Conservation (phyloP, 345 rosid genomes). For the Acer saccharum region DNA sequence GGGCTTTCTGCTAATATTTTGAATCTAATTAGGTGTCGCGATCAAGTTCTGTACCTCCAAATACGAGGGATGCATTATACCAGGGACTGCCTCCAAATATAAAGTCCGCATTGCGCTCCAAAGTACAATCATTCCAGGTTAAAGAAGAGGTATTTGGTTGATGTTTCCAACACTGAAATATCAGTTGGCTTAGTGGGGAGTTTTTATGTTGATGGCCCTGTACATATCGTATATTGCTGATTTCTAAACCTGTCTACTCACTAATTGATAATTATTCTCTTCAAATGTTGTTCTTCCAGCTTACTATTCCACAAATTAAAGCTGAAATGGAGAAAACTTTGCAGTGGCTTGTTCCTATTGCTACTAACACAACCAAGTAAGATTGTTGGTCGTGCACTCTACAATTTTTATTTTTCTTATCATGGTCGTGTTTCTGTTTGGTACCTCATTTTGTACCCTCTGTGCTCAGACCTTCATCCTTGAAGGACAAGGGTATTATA, state of each 20-base stretch:
- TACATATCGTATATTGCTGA: neutral
- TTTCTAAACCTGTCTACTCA: neutral
- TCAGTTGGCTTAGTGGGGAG: neutral
- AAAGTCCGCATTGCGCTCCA: slow-evolving; percentile 81
- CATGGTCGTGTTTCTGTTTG: neutral
- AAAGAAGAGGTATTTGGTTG: slow-evolving; percentile 70
- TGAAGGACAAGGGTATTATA: neutral
- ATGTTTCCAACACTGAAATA: slow-evolving; percentile 3
- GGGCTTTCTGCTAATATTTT: slow-evolving; percentile 8
- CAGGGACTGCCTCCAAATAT: slow-evolving; percentile 90
- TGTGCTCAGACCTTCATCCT: neutral
- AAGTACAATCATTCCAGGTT: slow-evolving; percentile 63
- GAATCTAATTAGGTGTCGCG: slow-evolving; percentile 73
- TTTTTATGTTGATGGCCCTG: slow-evolving; percentile 5
- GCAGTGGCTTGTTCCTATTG: slow-evolving; percentile 97
- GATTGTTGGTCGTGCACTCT: neutral
- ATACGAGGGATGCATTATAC: slow-evolving; percentile 92
- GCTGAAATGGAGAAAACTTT: slow-evolving; percentile 94
- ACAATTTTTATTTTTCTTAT: neutral
- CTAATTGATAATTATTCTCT: neutral
- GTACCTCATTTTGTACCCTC: neutral
- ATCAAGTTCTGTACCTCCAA: slow-evolving; percentile 89
- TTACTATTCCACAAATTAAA: slow-evolving; percentile 76
- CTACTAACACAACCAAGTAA: slow-evolving; percentile 93
- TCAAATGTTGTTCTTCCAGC: slow-evolving; percentile 48